phyloP scores from a whole-genome alignment of 2,329 filamentous ascomycete genomes.

The Zarea fungicola region DNA sequence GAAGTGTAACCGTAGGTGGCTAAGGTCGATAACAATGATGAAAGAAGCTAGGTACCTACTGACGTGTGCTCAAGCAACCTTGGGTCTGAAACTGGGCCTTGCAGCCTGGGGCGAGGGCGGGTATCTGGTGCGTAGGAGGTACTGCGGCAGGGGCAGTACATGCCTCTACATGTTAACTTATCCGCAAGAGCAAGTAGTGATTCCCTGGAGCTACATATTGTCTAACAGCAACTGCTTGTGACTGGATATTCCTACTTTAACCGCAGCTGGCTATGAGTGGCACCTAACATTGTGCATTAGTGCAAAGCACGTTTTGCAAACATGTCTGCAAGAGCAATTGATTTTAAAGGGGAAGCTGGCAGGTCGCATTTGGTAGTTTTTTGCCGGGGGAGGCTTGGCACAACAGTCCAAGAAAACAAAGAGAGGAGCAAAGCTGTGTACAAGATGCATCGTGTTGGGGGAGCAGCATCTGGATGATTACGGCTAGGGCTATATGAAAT shows the following conservation, averaged over 20 bases:
- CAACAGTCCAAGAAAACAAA: too few species aligned
- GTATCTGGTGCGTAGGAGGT: background rate
- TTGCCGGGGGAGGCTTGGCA: too few species aligned
- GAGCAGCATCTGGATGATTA: too few species aligned
- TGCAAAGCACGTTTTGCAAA: too few species aligned
- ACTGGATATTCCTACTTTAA: slow-evolving; percentile 3
- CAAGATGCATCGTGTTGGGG: too few species aligned
- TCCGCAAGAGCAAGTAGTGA: background rate
- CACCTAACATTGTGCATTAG: background rate
- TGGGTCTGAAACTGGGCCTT: slow-evolving; percentile 12
- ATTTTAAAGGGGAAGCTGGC: too few species aligned
- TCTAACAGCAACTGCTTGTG: slow-evolving; percentile 10
- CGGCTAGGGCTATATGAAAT: too few species aligned
- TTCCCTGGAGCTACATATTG: background rate
- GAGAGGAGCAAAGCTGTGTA: too few species aligned
- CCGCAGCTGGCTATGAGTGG: slow-evolving; percentile 5
- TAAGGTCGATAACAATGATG: slow-evolving; percentile 24
- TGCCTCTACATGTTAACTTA: background rate
- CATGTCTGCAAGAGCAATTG: too few species aligned
- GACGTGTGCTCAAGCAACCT: slow-evolving; percentile 17
- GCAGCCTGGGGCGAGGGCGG: slow-evolving; percentile 3
- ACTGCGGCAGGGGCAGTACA: slow-evolving; percentile 7
- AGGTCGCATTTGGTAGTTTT: too few species aligned
- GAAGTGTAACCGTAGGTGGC: slow-evolving; percentile 27
- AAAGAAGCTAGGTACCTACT: slow-evolving; percentile 15